Conservation (phyloP, 768 basidiomycete genomes). For the Pholiota molesta region DNA sequence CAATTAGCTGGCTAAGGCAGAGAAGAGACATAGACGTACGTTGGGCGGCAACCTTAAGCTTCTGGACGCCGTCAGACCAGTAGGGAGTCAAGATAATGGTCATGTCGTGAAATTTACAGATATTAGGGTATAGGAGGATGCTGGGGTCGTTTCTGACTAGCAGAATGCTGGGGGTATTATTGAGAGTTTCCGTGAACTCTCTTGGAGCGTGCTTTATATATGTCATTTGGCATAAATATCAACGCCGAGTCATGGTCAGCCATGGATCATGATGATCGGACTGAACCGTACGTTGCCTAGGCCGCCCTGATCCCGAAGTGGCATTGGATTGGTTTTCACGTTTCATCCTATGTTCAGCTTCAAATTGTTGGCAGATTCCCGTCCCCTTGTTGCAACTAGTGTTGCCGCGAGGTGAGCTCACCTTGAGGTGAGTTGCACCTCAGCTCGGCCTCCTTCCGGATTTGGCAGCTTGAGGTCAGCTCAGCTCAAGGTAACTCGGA, state of each 20-base stretch:
- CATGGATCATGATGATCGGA: slow-evolving; percentile 24
- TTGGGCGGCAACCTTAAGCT: slow-evolving; percentile 61
- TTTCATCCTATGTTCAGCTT: slow-evolving; percentile 13
- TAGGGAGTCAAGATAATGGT: slow-evolving; percentile 71
- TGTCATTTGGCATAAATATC: not conserved
- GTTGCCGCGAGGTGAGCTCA: too few species aligned
- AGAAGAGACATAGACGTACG: slow-evolving; percentile 42
- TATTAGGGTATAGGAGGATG: not conserved
- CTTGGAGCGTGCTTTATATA: slow-evolving; percentile 3
- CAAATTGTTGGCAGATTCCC: not conserved
- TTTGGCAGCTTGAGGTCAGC: too few species aligned
- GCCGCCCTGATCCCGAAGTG: slow-evolving; percentile 21
- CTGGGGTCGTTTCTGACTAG: not conserved
- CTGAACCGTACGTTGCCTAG: slow-evolving; percentile 29
- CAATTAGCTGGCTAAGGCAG: slow-evolving; percentile 8
- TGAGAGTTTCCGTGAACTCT: not conserved
- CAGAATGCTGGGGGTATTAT: slow-evolving; percentile 4
- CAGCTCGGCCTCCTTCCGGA: too few species aligned
- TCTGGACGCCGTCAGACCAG: slow-evolving; percentile 71
- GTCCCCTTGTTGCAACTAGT: not conserved
- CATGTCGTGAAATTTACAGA: slow-evolving; percentile 36
- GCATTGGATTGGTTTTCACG: slow-evolving; percentile 15
- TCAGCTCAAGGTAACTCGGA: too few species aligned
- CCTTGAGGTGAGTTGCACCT: too few species aligned
- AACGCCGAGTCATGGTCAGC: slow-evolving; percentile 4